These are phyloP conservation scores for Mucor velutinosus DNA, from an alignment of 371 early-diverging fungal genomes.

Conservation along the genomic window DNA sequence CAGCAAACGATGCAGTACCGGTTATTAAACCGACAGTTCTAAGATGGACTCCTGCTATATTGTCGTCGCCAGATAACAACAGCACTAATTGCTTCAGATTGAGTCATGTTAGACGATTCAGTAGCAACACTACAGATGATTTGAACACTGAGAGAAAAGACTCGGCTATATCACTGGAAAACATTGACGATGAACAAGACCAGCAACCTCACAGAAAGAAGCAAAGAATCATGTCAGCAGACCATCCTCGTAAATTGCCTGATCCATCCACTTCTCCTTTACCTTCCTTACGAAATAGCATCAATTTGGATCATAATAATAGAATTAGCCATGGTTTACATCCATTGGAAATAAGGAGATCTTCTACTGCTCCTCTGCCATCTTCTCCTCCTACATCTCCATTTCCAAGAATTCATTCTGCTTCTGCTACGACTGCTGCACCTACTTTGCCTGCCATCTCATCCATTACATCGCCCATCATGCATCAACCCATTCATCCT, in stretches of 20 bases:
- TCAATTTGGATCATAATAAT: not conserved
- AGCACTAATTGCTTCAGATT: not conserved
- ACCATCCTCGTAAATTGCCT: constrained; percentile 34
- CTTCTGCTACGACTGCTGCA: constrained; percentile 2
- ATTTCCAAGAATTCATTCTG: not conserved
- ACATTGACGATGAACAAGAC: not conserved
- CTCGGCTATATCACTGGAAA: constrained; percentile 37
- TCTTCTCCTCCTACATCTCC: constrained; percentile 14
- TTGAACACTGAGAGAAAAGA: constrained; percentile 27
- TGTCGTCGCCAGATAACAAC: constrained; percentile 3
- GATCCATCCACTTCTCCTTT: constrained; percentile 26
- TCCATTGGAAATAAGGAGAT: constrained; percentile 27
- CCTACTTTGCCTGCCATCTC: constrained; percentile 26
- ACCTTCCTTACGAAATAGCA: constrained; percentile 13
- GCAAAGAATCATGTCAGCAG: constrained; percentile 34
- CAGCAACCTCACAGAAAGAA: constrained; percentile 35
- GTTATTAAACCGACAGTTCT: constrained; percentile 47
- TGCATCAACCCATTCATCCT: not conserved
- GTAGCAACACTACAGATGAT: not conserved
- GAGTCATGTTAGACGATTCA: constrained; percentile 9
- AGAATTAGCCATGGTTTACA: constrained; percentile 10
- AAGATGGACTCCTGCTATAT: constrained; percentile 35
- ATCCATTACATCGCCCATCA: constrained; percentile 16
- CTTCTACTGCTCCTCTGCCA: constrained; percentile 17
- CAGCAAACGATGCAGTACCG: constrained; percentile 26